phyloP scores from a whole-genome alignment of 2,329 filamentous ascomycete genomes.

The Ustulina deusta region DNA sequence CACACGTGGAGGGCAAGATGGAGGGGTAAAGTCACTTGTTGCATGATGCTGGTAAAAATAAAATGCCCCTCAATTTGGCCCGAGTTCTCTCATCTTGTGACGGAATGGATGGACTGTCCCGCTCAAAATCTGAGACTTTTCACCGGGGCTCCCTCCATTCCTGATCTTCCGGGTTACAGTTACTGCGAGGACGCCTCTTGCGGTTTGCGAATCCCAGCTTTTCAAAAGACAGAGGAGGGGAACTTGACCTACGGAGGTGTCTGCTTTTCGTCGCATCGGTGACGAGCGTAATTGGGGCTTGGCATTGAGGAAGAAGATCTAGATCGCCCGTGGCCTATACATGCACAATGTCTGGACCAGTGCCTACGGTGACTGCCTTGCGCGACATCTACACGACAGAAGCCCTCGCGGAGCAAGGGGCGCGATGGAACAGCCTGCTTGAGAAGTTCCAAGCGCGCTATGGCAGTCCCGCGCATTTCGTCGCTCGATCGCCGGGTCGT shows the following conservation, averaged over 20 bases:
- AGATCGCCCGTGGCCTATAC: slow-evolving; percentile 9
- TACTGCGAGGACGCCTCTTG: not conserved
- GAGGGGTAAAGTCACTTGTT: slow-evolving; percentile 24
- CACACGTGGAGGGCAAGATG: not conserved
- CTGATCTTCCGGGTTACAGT: not conserved
- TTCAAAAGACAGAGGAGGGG: slow-evolving; percentile 1
- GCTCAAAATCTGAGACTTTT: not conserved
- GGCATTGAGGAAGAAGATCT: slow-evolving; percentile 4
- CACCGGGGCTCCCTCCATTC: not conserved
- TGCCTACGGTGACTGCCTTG: slow-evolving; percentile 81
- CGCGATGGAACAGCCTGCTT: slow-evolving; percentile 81
- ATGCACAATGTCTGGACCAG: slow-evolving; percentile 64
- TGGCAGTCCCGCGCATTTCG: slow-evolving; percentile 78
- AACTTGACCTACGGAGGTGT: slow-evolving; percentile 23
- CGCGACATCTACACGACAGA: slow-evolving; percentile 86
- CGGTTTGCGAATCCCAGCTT: not conserved
- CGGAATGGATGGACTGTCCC: slow-evolving; percentile 4
- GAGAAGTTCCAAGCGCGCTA: slow-evolving; percentile 77
- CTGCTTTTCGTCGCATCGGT: slow-evolving; percentile 15
- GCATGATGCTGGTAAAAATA: slow-evolving; percentile 27
- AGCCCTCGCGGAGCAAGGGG: slow-evolving; percentile 73
- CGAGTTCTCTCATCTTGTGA: slow-evolving; percentile 20
- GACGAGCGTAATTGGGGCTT: slow-evolving; percentile 14
- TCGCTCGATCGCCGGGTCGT: slow-evolving; percentile 89
- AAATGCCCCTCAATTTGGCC: slow-evolving; percentile 38